Base-by-base conservation (phyloP, 371 early-diverging fungal species). In the Mortierella sp. region DNA sequence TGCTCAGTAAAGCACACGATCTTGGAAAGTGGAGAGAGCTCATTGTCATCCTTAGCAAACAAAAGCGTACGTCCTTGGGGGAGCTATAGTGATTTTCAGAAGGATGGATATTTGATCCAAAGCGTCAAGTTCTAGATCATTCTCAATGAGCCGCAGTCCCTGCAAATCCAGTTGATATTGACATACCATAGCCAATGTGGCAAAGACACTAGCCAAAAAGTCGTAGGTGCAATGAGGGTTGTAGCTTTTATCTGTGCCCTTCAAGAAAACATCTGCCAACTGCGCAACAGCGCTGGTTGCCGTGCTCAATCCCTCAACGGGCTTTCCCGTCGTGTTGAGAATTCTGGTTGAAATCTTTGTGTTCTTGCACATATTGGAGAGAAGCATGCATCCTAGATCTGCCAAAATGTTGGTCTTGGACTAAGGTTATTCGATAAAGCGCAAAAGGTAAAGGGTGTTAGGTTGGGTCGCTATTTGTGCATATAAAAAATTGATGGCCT, bases 191-290 rank as follows among this genome's bases (percentile, higher is more conserved):
- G 95, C 89, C n/a, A 97, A 80, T 62, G 97, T 96, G 8, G 96
- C 96, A 83, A 98, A 97, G 13, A 97, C 96, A 57, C 95, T 94
- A 35, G 95, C 93, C 73, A 98, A 88, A 75, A 94, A 96, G 67
- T 95, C 85, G 76, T 82, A 97, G 55, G 90, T 88, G 22, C 98
- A 97, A 43, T 91, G 81, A 47, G 91, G 89, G 79, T 97, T 97
- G 83, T 93, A 95, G 51, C 84, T 83, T 61, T 88, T 91, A 55
- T 92, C 88, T 64, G 89, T 89, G 12, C 95, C 96, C 60, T 90
- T 90, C 67, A 92, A 91, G 85, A 96, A 98, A 13, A 93, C 90
- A 65, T 96, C 96, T 2, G 94, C 89, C 32, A 98, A 83, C 73
- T 96, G 96, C 70, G 93, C 96, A 71, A 98, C 72, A 15, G 89